phyloP scores from a whole-genome alignment of 2,329 filamentous ascomycete genomes.

The Xylariaceae sp. region DNA sequence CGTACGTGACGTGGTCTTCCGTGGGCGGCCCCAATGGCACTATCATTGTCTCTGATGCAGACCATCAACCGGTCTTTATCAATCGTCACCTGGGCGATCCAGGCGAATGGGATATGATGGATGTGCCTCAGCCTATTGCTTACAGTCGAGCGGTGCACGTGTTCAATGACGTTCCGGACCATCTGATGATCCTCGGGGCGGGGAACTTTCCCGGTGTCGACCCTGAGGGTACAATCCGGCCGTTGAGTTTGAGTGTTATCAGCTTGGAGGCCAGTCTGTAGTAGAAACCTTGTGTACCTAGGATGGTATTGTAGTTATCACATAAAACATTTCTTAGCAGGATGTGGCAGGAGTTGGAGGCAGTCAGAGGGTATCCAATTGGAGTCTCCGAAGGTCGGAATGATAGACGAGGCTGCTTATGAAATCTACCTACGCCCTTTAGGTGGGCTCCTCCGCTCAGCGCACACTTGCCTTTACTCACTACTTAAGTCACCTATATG shows the following conservation, averaged over 20 bases:
- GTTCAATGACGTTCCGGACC: slow-evolving; percentile 16
- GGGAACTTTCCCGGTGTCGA: neutral
- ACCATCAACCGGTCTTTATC: slow-evolving; percentile 34
- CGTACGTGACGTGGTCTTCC: slow-evolving; percentile 41
- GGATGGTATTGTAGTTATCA: too few species aligned
- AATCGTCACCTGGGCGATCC: slow-evolving; percentile 34
- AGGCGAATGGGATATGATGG: slow-evolving; percentile 32
- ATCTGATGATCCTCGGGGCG: slow-evolving; percentile 31
- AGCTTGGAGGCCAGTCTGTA: neutral
- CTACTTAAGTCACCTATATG: too few species aligned
- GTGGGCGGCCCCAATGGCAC: slow-evolving; percentile 41
- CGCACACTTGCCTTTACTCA: too few species aligned
- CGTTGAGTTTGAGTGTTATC: neutral
- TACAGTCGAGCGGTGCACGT: slow-evolving; percentile 26
- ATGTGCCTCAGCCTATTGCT: slow-evolving; percentile 16
- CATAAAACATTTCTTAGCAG: too few species aligned
- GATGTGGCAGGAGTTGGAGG: too few species aligned
- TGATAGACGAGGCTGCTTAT: too few species aligned
- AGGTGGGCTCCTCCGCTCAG: too few species aligned
- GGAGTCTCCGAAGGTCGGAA: too few species aligned
- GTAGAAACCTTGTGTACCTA: neutral
- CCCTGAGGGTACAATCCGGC: neutral
- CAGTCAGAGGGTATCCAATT: too few species aligned
- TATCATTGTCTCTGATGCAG: slow-evolving; percentile 37
- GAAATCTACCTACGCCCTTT: too few species aligned